A percentile compares a stretch with the other conserved stretches of the same genome.
These are phyloP conservation scores for Starmerella bacillaris DNA, from an alignment of 805 yeast species.

Conservation along the genomic window DNA sequence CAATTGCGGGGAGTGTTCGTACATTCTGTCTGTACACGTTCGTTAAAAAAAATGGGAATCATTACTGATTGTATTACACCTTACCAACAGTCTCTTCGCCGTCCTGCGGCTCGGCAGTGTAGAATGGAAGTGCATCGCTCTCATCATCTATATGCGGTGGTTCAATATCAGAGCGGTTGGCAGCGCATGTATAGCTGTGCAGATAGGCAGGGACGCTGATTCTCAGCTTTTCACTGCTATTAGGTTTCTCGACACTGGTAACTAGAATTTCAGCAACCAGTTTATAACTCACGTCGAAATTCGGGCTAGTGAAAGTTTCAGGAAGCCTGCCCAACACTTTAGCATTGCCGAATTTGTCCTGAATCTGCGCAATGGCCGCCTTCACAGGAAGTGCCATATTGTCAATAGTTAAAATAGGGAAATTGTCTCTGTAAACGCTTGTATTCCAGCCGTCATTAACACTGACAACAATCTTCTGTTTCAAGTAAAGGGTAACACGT, in stretches of 20 bases:
- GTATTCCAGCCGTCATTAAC: conserved; percentile 12
- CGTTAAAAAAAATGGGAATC: too few relatives aligned
- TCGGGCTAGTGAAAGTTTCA: conserved; percentile 7
- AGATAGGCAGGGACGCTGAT: conserved; percentile 6
- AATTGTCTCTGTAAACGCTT: conserved; percentile 3
- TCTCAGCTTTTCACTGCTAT: conserved; percentile 4
- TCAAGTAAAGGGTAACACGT: conserved; percentile 4
- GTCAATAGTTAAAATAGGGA: background rate
- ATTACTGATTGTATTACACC: too few relatives aligned
- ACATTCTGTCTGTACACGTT: too few relatives aligned
- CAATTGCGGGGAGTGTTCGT: too few relatives aligned
- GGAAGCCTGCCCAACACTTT: conserved; percentile 6
- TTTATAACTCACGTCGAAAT: conserved; percentile 11
- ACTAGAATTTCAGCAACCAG: conserved; percentile 7
- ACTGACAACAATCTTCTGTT: conserved; percentile 10
- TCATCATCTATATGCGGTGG: background rate
- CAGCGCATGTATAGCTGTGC: conserved; percentile 4
- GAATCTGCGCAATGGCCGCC: conserved; percentile 6
- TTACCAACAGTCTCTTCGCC: conserved; percentile 3
- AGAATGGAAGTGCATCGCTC: conserved; percentile 3
- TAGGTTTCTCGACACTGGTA: conserved; percentile 9
- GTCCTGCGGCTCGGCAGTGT: conserved; percentile 2
- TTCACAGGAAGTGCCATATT: conserved; percentile 5
- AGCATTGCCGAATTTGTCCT: conserved; percentile 3
- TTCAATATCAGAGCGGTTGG: background rate